Evolutionary conservation across 495 filamentous ascomycete genomes (phyloP).

Genomic region (Hypoxylon cercidicola): DNA sequence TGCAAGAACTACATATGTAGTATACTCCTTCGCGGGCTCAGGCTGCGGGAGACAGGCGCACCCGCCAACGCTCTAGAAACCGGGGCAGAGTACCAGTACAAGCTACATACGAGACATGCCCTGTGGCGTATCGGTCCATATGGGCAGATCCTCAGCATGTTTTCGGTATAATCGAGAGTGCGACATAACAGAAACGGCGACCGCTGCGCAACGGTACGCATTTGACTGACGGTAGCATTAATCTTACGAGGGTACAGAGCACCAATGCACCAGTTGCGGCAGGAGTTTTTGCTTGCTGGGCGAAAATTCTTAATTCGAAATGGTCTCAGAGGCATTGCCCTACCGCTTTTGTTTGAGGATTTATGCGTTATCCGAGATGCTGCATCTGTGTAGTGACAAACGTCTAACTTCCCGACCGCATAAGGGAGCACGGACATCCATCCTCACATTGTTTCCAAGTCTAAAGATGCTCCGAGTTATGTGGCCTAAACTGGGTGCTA

Average conservation of each 20-base stretch:
- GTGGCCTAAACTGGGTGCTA: neutral
- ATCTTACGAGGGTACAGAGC: conserved; percentile 40
- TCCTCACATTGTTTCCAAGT: conserved; percentile 24
- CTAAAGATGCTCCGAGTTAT: conserved; percentile 1
- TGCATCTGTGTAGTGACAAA: conserved; percentile 3
- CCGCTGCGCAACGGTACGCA: conserved; percentile 30
- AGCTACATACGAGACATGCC: conserved; percentile 9
- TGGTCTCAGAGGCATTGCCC: conserved; percentile 28
- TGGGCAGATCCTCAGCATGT: conserved; percentile 38
- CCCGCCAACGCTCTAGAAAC: neutral
- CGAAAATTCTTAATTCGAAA: conserved; percentile 25
- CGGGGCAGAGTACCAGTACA: neutral
- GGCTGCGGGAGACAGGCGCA: conserved; percentile 21
- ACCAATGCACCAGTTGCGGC: conserved; percentile 43
- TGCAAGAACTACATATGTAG: conserved; percentile 11
- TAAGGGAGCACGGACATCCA: conserved; percentile 25
- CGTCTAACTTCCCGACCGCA: conserved; percentile 8
- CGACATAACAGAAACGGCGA: conserved; percentile 44
- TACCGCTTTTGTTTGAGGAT: conserved; percentile 7
- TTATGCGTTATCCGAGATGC: conserved; percentile 32
- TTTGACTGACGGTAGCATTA: conserved; percentile 41
- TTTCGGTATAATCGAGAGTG: conserved; percentile 34
- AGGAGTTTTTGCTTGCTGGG: conserved; percentile 34
- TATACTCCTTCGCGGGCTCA: conserved; percentile 17
- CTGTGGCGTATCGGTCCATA: conserved; percentile 33